Base-by-base conservation (phyloP, 257 asterid species). In the Lantana camara region DNA sequence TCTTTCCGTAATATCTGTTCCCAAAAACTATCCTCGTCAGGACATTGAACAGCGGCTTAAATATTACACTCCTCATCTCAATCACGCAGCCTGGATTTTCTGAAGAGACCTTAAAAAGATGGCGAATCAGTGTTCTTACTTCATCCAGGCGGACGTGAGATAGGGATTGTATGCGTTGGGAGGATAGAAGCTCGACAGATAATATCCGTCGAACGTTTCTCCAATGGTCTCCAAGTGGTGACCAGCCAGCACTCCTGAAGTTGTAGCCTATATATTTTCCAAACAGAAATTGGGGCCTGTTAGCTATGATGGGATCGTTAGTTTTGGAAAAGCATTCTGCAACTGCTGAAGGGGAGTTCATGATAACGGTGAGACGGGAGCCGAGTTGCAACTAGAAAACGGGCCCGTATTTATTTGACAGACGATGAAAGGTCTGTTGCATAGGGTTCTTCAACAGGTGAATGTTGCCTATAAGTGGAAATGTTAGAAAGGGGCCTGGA, bases 391-490 rank as follows among this genome's bases (percentile, higher is more conserved):
- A 79, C 42, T 72, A 50, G 9, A 77, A 45, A 0, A 75, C 23
- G 3, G 82, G 82, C 0, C 84, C 84, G 17, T 80, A 46, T 3
- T 52, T 57, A 3, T 40, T 8, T 7, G 84, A 70, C 13, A 83
- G 34, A 1, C 30, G n/a, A 22, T 80, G 47, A 17, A 80, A 32
- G 44, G 76, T 5, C 56, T 71, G 17, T 32, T 79, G 76, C 22
- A 79, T 60, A 7, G 89, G 82, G 15, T 74, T 72, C 54, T 65
- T 72, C 23, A 77, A 4, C 14, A 79, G 82, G 52, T 80, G 66
- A 41, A 75, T 63, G 54, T 77, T 82, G 50, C 84, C 89, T 3
- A 77, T 52, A 12, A 83, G 9, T 29, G 89, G 89, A 0, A 77
- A 38, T 8, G 61, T 8, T 2, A 50, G 69, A 13, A 51, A 63